Base-by-base conservation (phyloP, 805 yeast species). In the Jamesozyma spencerorum region DNA sequence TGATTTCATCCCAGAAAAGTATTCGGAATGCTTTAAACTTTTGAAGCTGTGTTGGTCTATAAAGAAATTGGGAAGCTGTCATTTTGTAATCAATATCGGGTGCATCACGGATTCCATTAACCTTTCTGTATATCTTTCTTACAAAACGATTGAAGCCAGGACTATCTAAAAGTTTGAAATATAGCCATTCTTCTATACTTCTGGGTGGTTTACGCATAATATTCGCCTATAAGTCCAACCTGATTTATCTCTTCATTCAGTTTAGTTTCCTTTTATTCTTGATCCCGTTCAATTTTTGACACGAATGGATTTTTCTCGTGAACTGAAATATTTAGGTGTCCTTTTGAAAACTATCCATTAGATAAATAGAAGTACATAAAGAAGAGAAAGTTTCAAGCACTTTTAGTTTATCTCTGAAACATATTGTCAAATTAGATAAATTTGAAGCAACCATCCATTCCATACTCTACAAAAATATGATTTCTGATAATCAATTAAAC, bases 401-500 rank as follows among this genome's bases (percentile, higher is more conserved):
- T n/a, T n/a, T n/a, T n/a, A n/a, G n/a, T n/a, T n/a, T n/a, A n/a
- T n/a, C n/a, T n/a, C n/a, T n/a, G n/a, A n/a, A n/a, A n/a, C n/a
- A n/a, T n/a, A n/a, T n/a, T n/a, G 26, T 22, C 26, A 22, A 22
- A 22, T n/a, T 6, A 22, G 26, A 22, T 22, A 22, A 7, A 22
- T 22, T 22, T 22, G 26, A 22, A 22, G 26, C 26, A 10, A 10
- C 10, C 26, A 22, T 22, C 26, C 10, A 10, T 22, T 22, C 26
- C 31, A 28, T 28, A 28, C 8, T 5, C 8, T 12, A 7, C 6
- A 7, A 7, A 7, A 47, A 37, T 36, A 88, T 88, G 96, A 87
- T 88, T 54, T 70, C 85, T 13, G 97, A 88, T 70, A 69, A 68
- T 41, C 92, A 86, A 62, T 72, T 88, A 58, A 77, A 87, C 60